Conservation (phyloP, 1,284 basidiomycete species). For the Tylopilus sp. region DNA sequence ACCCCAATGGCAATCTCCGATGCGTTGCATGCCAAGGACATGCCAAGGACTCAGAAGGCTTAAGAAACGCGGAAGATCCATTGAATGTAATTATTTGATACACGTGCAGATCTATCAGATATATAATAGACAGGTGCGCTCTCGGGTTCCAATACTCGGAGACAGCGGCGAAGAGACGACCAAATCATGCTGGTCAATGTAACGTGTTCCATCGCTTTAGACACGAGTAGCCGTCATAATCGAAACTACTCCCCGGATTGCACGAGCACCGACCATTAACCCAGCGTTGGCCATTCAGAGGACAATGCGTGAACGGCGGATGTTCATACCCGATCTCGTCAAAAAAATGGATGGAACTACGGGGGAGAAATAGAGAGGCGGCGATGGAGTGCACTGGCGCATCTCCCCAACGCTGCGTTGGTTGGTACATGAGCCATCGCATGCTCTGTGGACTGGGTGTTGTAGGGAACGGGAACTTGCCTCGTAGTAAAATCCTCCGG, state of each 20-base stretch:
- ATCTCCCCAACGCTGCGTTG: conserved; percentile 71
- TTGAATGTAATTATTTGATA: no score
- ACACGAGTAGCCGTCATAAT: conserved; percentile 35
- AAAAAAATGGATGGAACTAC: conserved; percentile 74
- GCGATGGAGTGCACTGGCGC: conserved; percentile 85
- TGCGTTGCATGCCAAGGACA: no score
- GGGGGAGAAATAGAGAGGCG: conserved; percentile 64
- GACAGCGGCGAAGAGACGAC: not conserved
- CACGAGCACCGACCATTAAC: conserved; percentile 46
- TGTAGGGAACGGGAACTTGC: conserved; percentile 31
- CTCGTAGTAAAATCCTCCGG: conserved; percentile 85
- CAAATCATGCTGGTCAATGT: not conserved
- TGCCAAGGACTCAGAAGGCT: no score
- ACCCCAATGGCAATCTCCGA: no score
- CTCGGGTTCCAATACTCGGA: no score
- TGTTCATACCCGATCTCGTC: conserved; percentile 53
- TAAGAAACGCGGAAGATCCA: no score
- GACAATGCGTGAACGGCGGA: conserved; percentile 58
- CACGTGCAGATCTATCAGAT: no score
- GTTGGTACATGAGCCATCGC: conserved; percentile 3
- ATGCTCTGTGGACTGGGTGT: not conserved
- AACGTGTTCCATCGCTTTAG: conserved; percentile 18
- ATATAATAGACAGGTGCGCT: no score
- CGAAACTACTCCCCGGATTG: conserved; percentile 43
- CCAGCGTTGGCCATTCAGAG: conserved; percentile 40